Evolutionary conservation across 108 stramenopile species (phyloP), one percentile per base, ranked within the genome.

Genomic region (Cylindrotheca fusiformis): DNA sequence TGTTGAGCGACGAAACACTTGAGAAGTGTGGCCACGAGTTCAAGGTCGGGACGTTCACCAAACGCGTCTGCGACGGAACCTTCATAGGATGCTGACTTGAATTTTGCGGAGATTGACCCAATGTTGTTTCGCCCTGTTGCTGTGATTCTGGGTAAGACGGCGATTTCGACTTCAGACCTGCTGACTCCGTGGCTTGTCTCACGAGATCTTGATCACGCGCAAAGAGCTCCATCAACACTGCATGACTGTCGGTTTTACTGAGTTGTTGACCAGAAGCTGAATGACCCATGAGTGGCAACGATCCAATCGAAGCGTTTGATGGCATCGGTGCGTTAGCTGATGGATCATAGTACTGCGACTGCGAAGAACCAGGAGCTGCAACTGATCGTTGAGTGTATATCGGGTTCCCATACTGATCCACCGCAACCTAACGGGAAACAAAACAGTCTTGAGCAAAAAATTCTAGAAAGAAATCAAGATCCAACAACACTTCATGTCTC

Each of bases 1-100:
- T 92, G 72, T 86, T 92, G 19, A 95, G 61, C 17, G 86, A 87
- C 10, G 85, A 83, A 24, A 95, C 88, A 53, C 88, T 90, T 18
- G 90, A 88, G 64, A 95, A 95, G 60, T 92, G 90, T 22, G 94
- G 94, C 94, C 94, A 95, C 5, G 94, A 91, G 33, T 81, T 84
- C 33, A 88, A 60, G 4, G 88, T 75, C 14, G 93, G 84, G 12
- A 90, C 85, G 50, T 60, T 83, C 1, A 32, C 41, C 19, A 72
- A 25, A 10, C 68, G 60, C 10, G 52, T 63, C 27, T 76, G 71
- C 67, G 55, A 80, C 61, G 55, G 74, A 58, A 36, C 77, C 69
- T 78, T 83, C 68, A 82, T 77, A 19, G 80, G 80, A 33, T 76
- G 75, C 41, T 75, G 74, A 63, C 57, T 72, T 14, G 70, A 57